Conservation (phyloP, 495 filamentous ascomycete species). For the Pyrenula aspistea region DNA sequence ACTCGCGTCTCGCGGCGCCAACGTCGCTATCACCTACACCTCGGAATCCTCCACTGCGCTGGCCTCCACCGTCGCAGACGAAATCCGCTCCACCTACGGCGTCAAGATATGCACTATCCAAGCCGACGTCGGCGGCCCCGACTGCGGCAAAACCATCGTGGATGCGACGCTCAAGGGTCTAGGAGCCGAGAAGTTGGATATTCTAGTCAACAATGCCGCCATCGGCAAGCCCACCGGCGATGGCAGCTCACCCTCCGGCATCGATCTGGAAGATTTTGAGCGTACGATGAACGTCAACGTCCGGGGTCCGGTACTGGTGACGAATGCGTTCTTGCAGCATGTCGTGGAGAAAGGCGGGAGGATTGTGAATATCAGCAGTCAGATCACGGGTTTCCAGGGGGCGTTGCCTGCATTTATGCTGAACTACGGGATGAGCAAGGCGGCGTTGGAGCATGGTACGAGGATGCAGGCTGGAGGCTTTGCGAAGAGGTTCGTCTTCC, state of each 20-base stretch:
- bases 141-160: constrained; percentile 28
- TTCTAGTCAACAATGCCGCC: constrained; percentile 47
- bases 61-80: constrained; percentile 13
- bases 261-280: constrained; percentile 46
- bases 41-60: constrained; percentile 34
- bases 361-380: not conserved
- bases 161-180: constrained; percentile 28
- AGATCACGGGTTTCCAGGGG: not conserved
- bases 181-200: constrained; percentile 38
- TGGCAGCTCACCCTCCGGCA: constrained; percentile 11
- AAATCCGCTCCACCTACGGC: constrained; percentile 33
- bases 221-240: not conserved
- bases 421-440: not conserved
- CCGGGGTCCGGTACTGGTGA: constrained; percentile 36
- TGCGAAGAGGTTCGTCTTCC: not conserved
- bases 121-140: constrained; percentile 29
- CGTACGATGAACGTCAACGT: constrained; percentile 44
- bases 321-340: not conserved
- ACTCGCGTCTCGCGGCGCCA: constrained; percentile 44
- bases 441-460: not conserved
- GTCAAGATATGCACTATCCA: constrained; percentile 41
- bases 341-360: not conserved
- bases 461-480: not conserved
- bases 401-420: not conserved
- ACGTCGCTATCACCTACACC: constrained; percentile 52